These are phyloP conservation scores for Chlamydomonas urium DNA, from an alignment of 139 green algal genomes.

Conservation along the genomic window DNA sequence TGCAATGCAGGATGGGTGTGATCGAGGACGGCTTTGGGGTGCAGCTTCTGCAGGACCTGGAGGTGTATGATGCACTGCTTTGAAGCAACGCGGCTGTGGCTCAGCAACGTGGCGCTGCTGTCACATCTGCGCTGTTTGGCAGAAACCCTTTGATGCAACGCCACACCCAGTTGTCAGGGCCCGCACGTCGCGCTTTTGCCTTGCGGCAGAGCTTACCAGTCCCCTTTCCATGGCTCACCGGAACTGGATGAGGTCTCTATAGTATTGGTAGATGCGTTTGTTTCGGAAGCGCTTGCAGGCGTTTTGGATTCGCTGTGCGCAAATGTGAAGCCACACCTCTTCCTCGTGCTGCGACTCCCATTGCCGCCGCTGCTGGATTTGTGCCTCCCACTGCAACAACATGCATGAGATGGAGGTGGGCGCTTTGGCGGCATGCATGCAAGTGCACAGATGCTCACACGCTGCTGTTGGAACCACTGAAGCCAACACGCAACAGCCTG, in stretches of 20 bases:
- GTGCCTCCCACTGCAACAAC: not conserved
- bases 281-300: conserved; percentile 46
- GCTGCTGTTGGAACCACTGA: not conserved
- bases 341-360: not conserved
- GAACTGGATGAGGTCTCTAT: conserved; percentile 58
- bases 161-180: not conserved
- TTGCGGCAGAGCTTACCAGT: not conserved
- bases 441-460: not conserved
- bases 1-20: not conserved
- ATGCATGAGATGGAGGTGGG: not conserved
- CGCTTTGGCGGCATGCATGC: not conserved
- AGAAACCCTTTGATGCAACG: not conserved
- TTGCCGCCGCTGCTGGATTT: not conserved
- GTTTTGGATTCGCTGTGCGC: conserved; percentile 39
- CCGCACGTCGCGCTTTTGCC: not conserved
- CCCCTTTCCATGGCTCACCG: conserved; percentile 21
- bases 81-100: too few species aligned
- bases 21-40: too few species aligned
- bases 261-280: conserved; percentile 51
- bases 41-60: too few species aligned
- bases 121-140: not conserved
- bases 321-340: not conserved
- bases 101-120: not conserved
- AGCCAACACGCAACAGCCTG: not conserved
- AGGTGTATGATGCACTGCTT: too few species aligned